These are phyloP conservation scores for Lentinula raphanica DNA, from an alignment of 768 basidiomycete species.

Conservation along the genomic window DNA sequence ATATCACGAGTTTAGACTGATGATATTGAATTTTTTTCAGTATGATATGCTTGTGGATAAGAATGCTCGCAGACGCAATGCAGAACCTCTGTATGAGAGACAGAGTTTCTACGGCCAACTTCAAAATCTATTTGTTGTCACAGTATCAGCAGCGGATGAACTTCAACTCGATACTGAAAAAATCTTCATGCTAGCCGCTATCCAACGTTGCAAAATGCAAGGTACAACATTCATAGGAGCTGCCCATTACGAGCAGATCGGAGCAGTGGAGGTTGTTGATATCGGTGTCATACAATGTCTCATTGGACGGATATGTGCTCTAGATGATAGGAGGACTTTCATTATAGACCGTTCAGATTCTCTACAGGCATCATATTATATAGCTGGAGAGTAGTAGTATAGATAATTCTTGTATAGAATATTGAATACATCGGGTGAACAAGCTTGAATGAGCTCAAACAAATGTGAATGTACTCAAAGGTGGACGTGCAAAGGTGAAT, in stretches of 20 bases:
- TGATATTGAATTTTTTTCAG: conserved; percentile 13
- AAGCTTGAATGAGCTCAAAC: too few relatives aligned
- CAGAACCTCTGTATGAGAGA: neutral
- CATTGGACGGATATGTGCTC: neutral
- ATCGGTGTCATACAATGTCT: neutral
- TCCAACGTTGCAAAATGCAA: neutral
- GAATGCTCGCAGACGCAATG: conserved; percentile 11
- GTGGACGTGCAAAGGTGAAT: too few relatives aligned
- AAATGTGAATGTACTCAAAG: too few relatives aligned
- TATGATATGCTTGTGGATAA: conserved; percentile 28
- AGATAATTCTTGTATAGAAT: too few relatives aligned
- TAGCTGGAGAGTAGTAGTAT: too few relatives aligned
- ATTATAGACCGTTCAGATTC: too few relatives aligned
- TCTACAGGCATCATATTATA: too few relatives aligned
- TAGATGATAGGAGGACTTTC: too few relatives aligned
- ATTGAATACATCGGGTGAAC: too few relatives aligned
- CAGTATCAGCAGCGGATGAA: neutral
- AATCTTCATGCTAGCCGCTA: neutral
- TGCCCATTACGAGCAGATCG: too few relatives aligned
- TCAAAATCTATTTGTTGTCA: conserved; percentile 18
- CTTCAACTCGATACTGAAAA: neutral
- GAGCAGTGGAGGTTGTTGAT: neutral
- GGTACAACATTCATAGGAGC: too few relatives aligned
- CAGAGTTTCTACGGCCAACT: conserved; percentile 29
- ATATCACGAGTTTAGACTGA: neutral